phyloP scores from a whole-genome alignment of 495 filamentous ascomycete species.

The Lasiosphaeria ovina region DNA sequence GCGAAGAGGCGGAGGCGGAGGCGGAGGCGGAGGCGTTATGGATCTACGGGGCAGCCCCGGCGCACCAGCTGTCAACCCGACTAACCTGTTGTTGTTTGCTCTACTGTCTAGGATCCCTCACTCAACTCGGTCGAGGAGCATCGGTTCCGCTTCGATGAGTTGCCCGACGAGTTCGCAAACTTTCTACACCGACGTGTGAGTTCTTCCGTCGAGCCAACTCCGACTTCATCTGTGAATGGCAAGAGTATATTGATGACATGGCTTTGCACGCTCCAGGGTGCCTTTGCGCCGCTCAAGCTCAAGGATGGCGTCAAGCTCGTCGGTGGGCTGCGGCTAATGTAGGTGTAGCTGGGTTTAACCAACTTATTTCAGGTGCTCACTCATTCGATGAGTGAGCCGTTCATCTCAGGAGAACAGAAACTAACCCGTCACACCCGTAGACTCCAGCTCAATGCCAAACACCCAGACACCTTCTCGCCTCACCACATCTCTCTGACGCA shows the following conservation, averaged over 20 bases:
- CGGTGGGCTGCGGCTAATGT: slow-evolving; percentile 51
- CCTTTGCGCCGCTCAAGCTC: slow-evolving; percentile 43
- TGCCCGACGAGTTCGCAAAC: slow-evolving; percentile 52
- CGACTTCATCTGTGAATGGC: neutral
- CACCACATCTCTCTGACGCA: slow-evolving; percentile 43
- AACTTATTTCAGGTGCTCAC: no score
- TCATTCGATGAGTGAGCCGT: no score
- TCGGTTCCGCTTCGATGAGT: slow-evolving; percentile 34
- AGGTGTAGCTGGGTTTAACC: slow-evolving; percentile 16
- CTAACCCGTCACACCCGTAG: slow-evolving; percentile 22
- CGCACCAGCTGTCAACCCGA: neutral
- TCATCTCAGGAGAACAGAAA: no score
- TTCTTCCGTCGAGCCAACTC: neutral
- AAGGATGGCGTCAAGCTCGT: slow-evolving; percentile 40
- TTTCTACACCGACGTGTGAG: slow-evolving; percentile 49
- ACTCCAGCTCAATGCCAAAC: slow-evolving; percentile 49
- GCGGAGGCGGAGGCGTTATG: no score
- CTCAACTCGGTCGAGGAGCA: slow-evolving; percentile 50
- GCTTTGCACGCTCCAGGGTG: slow-evolving; percentile 36
- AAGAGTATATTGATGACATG: neutral
- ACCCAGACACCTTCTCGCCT: slow-evolving; percentile 52
- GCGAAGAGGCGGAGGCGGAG: neutral
- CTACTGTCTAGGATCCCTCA: slow-evolving; percentile 14
- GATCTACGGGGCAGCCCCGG: no score
- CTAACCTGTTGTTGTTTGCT: neutral